Conservation (phyloP, 257 asterid genomes). For the Solanum chmielewskii region DNA sequence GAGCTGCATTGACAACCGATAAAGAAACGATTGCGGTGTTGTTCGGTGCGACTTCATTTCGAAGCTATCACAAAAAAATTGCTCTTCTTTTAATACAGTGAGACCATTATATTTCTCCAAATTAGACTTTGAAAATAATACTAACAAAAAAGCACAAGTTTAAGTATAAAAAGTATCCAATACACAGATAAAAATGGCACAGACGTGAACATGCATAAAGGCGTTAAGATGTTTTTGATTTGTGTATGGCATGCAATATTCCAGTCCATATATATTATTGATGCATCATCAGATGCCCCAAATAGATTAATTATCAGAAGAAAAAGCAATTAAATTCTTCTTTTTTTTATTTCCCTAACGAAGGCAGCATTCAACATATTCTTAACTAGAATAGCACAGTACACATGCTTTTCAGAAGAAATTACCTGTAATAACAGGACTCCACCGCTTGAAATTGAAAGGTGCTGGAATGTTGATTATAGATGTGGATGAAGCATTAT, state of each 20-base stretch:
- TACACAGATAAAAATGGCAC: background rate
- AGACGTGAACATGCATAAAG: background rate
- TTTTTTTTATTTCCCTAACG: background rate
- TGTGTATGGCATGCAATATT: background rate
- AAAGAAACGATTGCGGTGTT: background rate
- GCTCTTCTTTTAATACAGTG: background rate
- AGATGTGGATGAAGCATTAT: slow-evolving; percentile 31
- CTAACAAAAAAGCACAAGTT: background rate
- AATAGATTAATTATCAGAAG: background rate
- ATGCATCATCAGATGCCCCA: background rate
- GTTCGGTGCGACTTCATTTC: background rate
- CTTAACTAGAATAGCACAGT: background rate
- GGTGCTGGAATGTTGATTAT: slow-evolving; percentile 45
- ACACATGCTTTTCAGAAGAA: background rate
- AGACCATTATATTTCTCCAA: background rate
- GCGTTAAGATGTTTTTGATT: background rate
- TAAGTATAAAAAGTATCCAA: background rate
- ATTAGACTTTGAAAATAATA: background rate
- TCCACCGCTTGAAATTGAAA: slow-evolving; percentile 79
- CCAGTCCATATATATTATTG: background rate
- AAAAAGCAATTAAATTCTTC: background rate
- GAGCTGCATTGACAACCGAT: background rate
- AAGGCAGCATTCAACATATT: background rate
- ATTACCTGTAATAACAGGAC: slow-evolving; percentile 76
- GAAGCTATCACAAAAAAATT: background rate